Percentiles rank a stretch among this genome's conserved stretches.
Conservation (phyloP, 495 filamentous ascomycete species). For the Cudoniella acicularis region DNA sequence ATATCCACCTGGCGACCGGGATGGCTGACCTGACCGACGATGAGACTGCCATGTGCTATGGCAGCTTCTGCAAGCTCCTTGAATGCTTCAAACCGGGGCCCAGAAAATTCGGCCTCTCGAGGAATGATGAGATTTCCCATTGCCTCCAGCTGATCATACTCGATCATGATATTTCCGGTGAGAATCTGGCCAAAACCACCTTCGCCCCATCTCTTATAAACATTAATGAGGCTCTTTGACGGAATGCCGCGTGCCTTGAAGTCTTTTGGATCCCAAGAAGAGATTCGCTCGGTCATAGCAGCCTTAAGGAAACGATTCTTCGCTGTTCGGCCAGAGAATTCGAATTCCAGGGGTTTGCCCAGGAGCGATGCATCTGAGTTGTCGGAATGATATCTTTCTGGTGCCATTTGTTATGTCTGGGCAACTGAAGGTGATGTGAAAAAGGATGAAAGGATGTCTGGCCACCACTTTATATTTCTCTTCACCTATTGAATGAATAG, state of each 20-base stretch:
- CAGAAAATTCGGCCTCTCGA: slow-evolving; percentile 37
- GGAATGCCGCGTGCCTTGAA: slow-evolving; percentile 52
- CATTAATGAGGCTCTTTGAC: slow-evolving; percentile 49
- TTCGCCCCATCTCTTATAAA: slow-evolving; percentile 59
- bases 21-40: slow-evolving; percentile 59
- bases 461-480: too few species aligned
- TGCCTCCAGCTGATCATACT: slow-evolving; percentile 54
- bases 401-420: slow-evolving; percentile 3
- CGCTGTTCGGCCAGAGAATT: slow-evolving; percentile 52
- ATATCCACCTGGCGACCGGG: slow-evolving; percentile 55
- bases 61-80: slow-evolving; percentile 42
- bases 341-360: slow-evolving; percentile 51
- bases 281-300: slow-evolving; percentile 58
- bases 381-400: slow-evolving; percentile 16
- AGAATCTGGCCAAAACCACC: slow-evolving; percentile 54
- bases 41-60: slow-evolving; percentile 51
- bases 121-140: slow-evolving; percentile 58
- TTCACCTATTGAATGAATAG: too few species aligned
- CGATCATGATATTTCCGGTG: slow-evolving; percentile 62
- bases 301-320: slow-evolving; percentile 61
- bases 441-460: background rate
- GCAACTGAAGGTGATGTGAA: background rate
- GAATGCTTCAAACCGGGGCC: slow-evolving; percentile 57
- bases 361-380: slow-evolving; percentile 41
- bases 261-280: slow-evolving; percentile 51